Conservation (phyloP, 176 grass and related monocot species). For the Oryza coarctata region DNA sequence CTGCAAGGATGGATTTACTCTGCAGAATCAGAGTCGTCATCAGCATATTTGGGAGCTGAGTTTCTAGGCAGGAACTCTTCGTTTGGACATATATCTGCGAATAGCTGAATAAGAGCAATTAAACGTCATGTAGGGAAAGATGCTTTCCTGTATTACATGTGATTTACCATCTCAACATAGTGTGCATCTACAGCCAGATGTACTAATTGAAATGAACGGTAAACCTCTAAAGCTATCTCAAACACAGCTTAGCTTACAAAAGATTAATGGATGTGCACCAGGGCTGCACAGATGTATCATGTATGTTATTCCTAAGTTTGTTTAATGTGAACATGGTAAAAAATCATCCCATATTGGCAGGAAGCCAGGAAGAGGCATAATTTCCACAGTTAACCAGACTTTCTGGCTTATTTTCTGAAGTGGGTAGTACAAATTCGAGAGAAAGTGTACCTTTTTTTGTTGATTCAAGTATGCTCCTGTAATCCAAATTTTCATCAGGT, state of each 20-base stretch:
- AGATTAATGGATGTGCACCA: neutral
- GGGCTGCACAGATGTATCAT: neutral
- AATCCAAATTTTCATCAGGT: conserved; percentile 86
- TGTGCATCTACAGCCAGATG: neutral
- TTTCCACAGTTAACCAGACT: neutral
- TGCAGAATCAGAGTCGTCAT: conserved; percentile 45
- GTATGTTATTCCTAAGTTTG: neutral
- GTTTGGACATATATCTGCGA: conserved; percentile 60
- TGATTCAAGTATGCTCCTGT: conserved; percentile 63
- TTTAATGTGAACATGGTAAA: neutral
- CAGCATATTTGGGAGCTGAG: conserved; percentile 47
- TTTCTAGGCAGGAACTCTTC: conserved; percentile 71
- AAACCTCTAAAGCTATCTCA: conserved; percentile 25
- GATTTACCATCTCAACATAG: conserved; percentile 8
- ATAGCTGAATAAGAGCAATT: conserved; percentile 53
- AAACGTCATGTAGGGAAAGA: conserved; percentile 24
- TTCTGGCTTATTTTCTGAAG: conserved; percentile 15
- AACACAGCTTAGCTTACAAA: conserved; percentile 8
- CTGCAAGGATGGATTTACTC: conserved; percentile 41
- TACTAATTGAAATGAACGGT: conserved; percentile 24
- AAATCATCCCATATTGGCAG: conserved; percentile 16
- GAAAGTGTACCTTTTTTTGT: conserved; percentile 68
- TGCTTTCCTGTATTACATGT: neutral
- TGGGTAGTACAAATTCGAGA: conserved; percentile 30
- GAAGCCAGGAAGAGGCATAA: conserved; percentile 10